These are phyloP conservation scores for Fusarium armeniacum DNA, from an alignment of 2,329 filamentous ascomycete genomes.

Conservation along the genomic window DNA sequence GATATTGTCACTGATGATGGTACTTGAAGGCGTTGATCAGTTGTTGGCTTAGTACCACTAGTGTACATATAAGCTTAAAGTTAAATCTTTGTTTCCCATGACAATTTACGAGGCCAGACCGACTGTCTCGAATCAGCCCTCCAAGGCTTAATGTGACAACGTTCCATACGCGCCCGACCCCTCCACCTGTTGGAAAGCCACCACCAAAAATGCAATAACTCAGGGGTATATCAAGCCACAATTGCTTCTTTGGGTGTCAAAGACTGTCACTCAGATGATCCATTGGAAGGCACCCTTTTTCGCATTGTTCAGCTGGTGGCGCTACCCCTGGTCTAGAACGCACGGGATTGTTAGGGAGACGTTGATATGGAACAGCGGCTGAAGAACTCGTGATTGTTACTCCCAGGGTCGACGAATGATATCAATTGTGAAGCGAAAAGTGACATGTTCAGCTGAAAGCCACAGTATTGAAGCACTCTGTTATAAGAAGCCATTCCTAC, in stretches of 20 bases:
- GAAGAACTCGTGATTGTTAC: background rate
- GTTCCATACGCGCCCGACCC: background rate
- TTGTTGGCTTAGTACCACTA: background rate
- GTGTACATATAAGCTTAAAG: background rate
- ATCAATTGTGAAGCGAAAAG: background rate
- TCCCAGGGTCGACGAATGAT: background rate
- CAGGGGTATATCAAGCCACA: conserved; percentile 5
- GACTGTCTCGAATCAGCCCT: background rate
- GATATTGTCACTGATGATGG: background rate
- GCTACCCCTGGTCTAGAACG: conserved; percentile 3
- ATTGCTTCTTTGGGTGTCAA: background rate
- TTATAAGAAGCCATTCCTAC: background rate
- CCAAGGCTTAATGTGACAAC: background rate
- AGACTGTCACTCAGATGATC: background rate
- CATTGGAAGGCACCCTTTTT: background rate
- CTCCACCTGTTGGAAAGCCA: background rate
- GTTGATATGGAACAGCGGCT: conserved; percentile 2
- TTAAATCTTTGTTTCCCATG: background rate
- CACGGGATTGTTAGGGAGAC: background rate
- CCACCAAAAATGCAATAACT: background rate
- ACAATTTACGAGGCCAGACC: accelerated
- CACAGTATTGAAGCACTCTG: accelerated
- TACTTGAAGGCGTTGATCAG: background rate
- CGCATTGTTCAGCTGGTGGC: background rate
- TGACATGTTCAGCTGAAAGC: background rate